These are phyloP conservation scores for Starmerella bombicola DNA, from an alignment of 805 yeast genomes.

Conservation along the genomic window DNA sequence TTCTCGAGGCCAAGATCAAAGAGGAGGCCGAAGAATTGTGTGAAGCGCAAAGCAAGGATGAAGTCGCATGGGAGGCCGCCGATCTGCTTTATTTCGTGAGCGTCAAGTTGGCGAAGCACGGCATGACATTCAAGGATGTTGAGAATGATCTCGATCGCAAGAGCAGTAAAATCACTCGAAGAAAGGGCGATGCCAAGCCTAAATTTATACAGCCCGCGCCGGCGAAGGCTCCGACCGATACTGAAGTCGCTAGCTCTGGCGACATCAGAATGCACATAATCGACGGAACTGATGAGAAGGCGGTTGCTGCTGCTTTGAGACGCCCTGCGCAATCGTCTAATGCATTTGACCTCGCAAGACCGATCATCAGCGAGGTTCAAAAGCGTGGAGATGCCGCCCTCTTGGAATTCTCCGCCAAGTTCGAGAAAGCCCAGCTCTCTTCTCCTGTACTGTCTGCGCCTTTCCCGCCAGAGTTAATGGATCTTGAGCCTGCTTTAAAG, in stretches of 20 bases:
- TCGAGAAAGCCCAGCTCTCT: conserved; percentile 66
- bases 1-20: conserved; percentile 69
- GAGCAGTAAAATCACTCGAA: conserved; percentile 73
- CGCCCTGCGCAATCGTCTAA: conserved; percentile 96
- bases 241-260: conserved; percentile 1
- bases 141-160: conserved; percentile 76
- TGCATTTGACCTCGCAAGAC: conserved; percentile 83
- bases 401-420: conserved; percentile 78
- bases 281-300: conserved; percentile 29
- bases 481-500: conserved; percentile 58
- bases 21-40: conserved; percentile 95
- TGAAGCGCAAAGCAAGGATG: conserved; percentile 57
- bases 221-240: not conserved
- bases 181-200: conserved; percentile 92
- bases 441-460: conserved; percentile 80
- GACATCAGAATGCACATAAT: conserved; percentile 25
- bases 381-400: conserved; percentile 74
- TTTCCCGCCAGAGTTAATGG: conserved; percentile 64
- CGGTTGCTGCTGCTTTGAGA: conserved; percentile 50
- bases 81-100: conserved; percentile 63
- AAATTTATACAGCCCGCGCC: conserved; percentile 34
- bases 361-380: conserved; percentile 72
- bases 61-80: conserved; percentile 95
- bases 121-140: conserved; percentile 67
- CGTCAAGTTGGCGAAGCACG: conserved; percentile 56